These are phyloP conservation scores for Berberis thunbergii DNA, from an alignment of 164 flowering plant species.

Conservation along the genomic window DNA sequence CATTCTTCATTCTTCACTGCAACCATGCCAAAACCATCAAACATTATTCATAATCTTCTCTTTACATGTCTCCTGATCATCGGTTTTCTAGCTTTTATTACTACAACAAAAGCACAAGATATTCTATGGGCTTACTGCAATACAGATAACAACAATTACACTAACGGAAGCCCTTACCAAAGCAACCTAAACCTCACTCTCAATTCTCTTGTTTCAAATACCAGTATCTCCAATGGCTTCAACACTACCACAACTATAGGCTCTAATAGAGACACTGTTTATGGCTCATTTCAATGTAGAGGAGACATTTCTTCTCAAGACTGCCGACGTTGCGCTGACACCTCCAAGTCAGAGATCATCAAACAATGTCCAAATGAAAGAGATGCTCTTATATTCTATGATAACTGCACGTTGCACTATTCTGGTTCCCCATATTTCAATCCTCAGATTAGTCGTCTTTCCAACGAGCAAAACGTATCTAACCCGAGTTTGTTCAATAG, in stretches of 20 bases:
- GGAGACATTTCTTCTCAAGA: constrained; percentile 1
- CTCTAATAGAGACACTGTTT: not conserved
- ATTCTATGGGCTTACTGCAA: not conserved
- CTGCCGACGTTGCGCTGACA: constrained; percentile 9
- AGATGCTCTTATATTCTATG: constrained; percentile 1
- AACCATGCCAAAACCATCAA: too few relatives aligned
- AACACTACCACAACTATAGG: constrained; percentile 6
- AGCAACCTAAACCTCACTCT: constrained; percentile 1
- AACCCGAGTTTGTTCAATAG: not conserved
- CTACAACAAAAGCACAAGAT: not conserved
- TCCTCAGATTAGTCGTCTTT: too few relatives aligned
- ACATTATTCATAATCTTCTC: too few relatives aligned
- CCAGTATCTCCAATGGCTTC: constrained; percentile 1
- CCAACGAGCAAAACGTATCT: not conserved
- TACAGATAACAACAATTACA: constrained; percentile 3
- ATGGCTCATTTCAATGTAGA: constrained; percentile 10
- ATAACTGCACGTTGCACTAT: constrained; percentile 14
- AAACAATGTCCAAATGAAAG: not conserved
- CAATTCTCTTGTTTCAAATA: not conserved
- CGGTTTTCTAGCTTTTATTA: not conserved
- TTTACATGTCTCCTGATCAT: too few relatives aligned
- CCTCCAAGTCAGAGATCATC: not conserved
- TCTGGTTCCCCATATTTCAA: constrained; percentile 13
- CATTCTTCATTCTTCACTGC: too few relatives aligned
- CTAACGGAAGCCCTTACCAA: not conserved